phyloP scores from a whole-genome alignment of 208 protist species.

The Leishmania aethiopica region DNA sequence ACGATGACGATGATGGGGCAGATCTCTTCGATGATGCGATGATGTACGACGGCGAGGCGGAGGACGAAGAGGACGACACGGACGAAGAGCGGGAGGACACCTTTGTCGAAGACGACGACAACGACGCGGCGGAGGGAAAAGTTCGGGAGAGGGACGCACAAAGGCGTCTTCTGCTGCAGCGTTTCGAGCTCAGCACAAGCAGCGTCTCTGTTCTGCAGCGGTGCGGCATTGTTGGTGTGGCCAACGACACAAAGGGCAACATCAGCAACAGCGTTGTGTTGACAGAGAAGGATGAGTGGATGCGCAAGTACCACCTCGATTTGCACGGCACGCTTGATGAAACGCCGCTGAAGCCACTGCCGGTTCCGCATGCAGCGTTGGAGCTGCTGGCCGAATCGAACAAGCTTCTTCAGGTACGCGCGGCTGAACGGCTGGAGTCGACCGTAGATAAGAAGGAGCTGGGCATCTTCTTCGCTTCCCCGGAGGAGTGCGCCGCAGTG shows the following conservation, averaged over 20 bases:
- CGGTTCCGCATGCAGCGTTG: conserved; percentile 30
- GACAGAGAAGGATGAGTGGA: conserved; percentile 50
- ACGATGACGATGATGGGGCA: conserved; percentile 43
- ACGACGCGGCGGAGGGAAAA: conserved; percentile 6
- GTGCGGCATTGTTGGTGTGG: conserved; percentile 43
- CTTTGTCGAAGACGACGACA: conserved; percentile 32
- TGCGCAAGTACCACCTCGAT: conserved; percentile 74
- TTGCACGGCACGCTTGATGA: conserved; percentile 48
- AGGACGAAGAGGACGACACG: conserved; percentile 40
- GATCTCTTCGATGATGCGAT: conserved; percentile 32
- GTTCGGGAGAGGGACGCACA: conserved; percentile 1
- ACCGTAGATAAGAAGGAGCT: conserved; percentile 31
- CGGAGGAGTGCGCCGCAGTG: conserved; percentile 44
- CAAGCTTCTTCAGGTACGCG: conserved; percentile 21
- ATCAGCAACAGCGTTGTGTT: background rate
- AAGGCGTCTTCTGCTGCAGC: conserved; percentile 31
- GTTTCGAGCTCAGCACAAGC: conserved; percentile 39
- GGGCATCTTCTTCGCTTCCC: conserved; percentile 43
- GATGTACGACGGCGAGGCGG: conserved; percentile 25
- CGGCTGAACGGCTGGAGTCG: conserved; percentile 9
- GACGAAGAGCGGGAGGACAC: conserved; percentile 24
- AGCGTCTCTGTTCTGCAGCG: conserved; percentile 39
- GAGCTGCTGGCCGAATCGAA: conserved; percentile 41
- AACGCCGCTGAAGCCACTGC: conserved; percentile 44
- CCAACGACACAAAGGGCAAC: background rate